Evolutionary conservation across 2,329 filamentous ascomycete genomes (phyloP).

Genomic region (Diaporthe citrichinensis): DNA sequence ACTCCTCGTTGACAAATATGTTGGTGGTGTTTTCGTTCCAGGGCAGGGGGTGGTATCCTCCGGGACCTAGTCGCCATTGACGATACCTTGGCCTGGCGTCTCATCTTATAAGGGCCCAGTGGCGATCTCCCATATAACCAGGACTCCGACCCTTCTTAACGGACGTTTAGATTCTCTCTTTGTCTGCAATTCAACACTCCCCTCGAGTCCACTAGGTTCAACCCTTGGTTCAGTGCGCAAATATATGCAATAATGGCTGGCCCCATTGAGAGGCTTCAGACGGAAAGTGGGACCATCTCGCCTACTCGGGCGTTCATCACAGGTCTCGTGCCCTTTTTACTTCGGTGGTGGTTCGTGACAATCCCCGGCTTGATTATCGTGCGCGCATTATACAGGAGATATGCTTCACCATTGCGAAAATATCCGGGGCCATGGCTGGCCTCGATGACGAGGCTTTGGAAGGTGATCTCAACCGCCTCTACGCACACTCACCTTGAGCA

Average conservation of each 20-base stretch:
- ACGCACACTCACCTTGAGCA: conserved; percentile 59
- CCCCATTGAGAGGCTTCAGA: conserved; percentile 45
- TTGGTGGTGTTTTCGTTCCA: conserved; percentile 11
- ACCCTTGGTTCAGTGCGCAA: conserved; percentile 9
- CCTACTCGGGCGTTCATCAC: conserved; percentile 45
- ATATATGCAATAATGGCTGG: conserved; percentile 45
- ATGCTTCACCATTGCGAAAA: conserved; percentile 52
- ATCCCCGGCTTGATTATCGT: conserved; percentile 47
- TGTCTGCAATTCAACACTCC: background rate
- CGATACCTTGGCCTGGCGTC: background rate
- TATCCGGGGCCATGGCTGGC: conserved; percentile 54
- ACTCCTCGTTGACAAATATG: conserved; percentile 35
- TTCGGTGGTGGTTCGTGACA: conserved; percentile 49
- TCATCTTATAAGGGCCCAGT: conserved; percentile 1
- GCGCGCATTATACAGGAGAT: conserved; percentile 50
- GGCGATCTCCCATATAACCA: background rate
- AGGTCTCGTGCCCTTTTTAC: conserved; percentile 44
- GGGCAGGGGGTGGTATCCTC: background rate
- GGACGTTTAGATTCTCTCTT: background rate
- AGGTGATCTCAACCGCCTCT: conserved; percentile 54
- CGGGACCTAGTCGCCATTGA: background rate
- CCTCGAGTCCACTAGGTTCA: conserved; percentile 24
- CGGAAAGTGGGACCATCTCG: conserved; percentile 45
- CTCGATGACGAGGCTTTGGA: conserved; percentile 57
- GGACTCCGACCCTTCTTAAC: background rate